Evolutionary conservation across 306 rosid species (phyloP).

Genomic region (Hippophae tibetana): DNA sequence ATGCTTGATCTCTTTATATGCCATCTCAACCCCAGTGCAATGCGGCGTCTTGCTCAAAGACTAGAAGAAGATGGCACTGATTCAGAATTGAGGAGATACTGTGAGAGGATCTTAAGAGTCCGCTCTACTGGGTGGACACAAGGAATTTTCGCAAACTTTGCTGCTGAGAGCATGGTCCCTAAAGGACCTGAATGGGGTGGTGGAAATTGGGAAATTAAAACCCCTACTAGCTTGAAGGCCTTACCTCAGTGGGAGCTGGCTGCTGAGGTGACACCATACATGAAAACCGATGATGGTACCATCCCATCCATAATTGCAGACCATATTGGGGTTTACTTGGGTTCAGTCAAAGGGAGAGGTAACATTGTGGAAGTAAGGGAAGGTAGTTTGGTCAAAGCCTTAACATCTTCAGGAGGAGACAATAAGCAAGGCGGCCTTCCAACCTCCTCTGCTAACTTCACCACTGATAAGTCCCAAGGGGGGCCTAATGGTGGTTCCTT

Average conservation of each 20-base stretch:
- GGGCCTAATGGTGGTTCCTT: constrained; percentile 36
- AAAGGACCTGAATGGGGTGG: constrained; percentile 99
- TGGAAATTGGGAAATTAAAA: constrained; percentile 98
- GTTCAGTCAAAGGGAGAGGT: constrained; percentile 87
- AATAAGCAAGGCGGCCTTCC: constrained; percentile 46
- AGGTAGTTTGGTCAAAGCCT: constrained; percentile 67
- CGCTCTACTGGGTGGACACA: constrained; percentile 98
- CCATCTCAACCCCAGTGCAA: constrained; percentile 98
- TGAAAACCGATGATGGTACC: constrained; percentile 86
- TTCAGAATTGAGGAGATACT: constrained; percentile 89
- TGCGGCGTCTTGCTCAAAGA: constrained; percentile 97
- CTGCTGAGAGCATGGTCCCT: constrained; percentile 99
- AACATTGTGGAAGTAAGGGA: constrained; percentile 88
- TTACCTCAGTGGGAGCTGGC: constrained; percentile 99
- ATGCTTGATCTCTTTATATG: constrained; percentile 92
- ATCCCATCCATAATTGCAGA: constrained; percentile 85
- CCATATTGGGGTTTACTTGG: constrained; percentile 90
- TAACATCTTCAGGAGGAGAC: constrained; percentile 38
- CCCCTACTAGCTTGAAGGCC: constrained; percentile 75
- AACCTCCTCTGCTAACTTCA: constrained; percentile 31
- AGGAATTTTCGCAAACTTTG: constrained; percentile 95
- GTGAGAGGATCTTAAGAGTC: constrained; percentile 88
- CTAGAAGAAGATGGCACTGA: constrained; percentile 94
- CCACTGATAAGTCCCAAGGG: constrained; percentile 36
- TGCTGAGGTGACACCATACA: constrained; percentile 90